phyloP scores from a whole-genome alignment of 768 basidiomycete genomes.

The Nidula microcarpa region DNA sequence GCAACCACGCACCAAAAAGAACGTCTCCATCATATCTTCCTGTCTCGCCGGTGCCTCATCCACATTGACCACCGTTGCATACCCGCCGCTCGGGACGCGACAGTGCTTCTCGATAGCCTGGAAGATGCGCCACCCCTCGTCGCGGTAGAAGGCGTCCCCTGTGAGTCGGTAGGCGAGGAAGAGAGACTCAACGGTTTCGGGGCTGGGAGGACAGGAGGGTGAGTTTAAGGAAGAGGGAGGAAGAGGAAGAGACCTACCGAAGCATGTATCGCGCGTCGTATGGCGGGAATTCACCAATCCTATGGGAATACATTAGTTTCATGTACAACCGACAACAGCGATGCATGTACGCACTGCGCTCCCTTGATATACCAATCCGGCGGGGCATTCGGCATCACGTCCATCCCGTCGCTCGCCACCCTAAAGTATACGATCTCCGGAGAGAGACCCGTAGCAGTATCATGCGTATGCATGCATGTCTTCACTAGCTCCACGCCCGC shows the following conservation, averaged over 20 bases:
- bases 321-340: background rate
- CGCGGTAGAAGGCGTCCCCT: conserved; percentile 76
- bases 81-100: conserved; percentile 74
- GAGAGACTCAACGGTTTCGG: conserved; percentile 92
- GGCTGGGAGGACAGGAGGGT: conserved; percentile 39
- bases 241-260: conserved; percentile 38
- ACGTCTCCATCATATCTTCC: conserved; percentile 96
- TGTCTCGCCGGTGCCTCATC: conserved; percentile 64
- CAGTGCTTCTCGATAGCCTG: conserved; percentile 85
- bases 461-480: conserved; percentile 85
- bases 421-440: conserved; percentile 91
- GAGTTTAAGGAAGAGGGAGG: background rate
- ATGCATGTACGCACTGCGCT: conserved; percentile 39
- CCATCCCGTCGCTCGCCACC: conserved; percentile 53
- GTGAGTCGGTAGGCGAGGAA: conserved; percentile 92
- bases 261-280: conserved; percentile 94
- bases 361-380: conserved; percentile 94
- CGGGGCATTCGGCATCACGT: conserved; percentile 36
- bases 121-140: conserved; percentile 88
- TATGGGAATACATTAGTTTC: conserved; percentile 7
- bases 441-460: conserved; percentile 82
- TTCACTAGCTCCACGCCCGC: conserved; percentile 78
- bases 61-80: conserved; percentile 81
- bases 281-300: conserved; percentile 38
- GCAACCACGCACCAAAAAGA: conserved; percentile 70